Evolutionary conservation across 306 rosid genomes (phyloP).

Genomic region (Rubus idaeus): DNA sequence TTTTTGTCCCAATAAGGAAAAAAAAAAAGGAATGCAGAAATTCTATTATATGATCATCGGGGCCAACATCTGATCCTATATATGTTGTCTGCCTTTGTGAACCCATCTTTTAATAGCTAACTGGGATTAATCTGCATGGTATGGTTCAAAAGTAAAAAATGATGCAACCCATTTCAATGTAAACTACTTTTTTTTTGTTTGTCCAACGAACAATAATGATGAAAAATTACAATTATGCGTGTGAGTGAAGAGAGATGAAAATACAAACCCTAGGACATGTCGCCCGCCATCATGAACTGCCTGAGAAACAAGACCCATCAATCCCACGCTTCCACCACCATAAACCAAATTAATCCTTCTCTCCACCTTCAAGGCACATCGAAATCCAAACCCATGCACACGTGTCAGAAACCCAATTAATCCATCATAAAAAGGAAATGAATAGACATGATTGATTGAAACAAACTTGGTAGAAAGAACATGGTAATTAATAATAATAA

Average conservation of each 20-base stretch:
- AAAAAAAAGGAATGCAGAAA: conserved; percentile 17
- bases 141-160: conserved; percentile 1
- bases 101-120: conserved; percentile 29
- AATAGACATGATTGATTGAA: conserved; percentile 9
- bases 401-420: conserved; percentile 48
- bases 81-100: conserved; percentile 28
- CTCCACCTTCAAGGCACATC: conserved; percentile 69
- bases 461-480: neutral
- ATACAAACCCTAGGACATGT: conserved; percentile 93
- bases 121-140: conserved; percentile 37
- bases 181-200: neutral
- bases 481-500: neutral
- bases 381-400: conserved; percentile 42
- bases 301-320: conserved; percentile 99
- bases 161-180: neutral
- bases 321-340: conserved; percentile 99
- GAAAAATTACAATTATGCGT: neutral
- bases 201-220: conserved; percentile 1
- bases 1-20: neutral
- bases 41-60: conserved; percentile 4
- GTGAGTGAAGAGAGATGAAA: conserved; percentile 2
- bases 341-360: conserved; percentile 96
- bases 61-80: conserved; percentile 40
- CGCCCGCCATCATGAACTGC: conserved; percentile 99
- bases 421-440: conserved; percentile 7